phyloP scores from a whole-genome alignment of 116 monocot species.

The Zostera marina region DNA sequence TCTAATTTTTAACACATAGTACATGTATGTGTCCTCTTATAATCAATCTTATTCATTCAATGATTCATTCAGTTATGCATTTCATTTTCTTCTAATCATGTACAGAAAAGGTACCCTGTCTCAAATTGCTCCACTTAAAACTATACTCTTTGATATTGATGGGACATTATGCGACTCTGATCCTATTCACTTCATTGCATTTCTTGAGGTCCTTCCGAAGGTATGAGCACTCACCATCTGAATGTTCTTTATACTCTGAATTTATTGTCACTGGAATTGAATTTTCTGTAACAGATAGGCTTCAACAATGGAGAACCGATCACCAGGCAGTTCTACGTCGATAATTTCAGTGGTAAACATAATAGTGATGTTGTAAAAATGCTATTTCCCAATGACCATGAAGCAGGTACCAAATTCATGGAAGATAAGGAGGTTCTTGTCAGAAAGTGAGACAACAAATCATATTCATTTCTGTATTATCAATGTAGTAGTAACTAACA shows the following conservation, averaged over 20 bases:
- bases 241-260: too few species aligned
- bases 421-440: conserved; percentile 73
- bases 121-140: conserved; percentile 50
- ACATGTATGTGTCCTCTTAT: too few species aligned
- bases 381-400: conserved; percentile 56
- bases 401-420: conserved; percentile 50
- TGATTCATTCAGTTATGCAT: not conserved
- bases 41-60: not conserved
- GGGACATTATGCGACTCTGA: conserved; percentile 84
- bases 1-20: too few species aligned
- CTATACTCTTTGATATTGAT: conserved; percentile 66
- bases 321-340: conserved; percentile 38
- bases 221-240: conserved; percentile 10
- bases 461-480: too few species aligned
- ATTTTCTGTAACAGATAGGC: conserved; percentile 24
- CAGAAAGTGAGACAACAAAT: conserved; percentile 14
- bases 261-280: not conserved
- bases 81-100: conserved; percentile 2
- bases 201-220: conserved; percentile 62
- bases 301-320: conserved; percentile 57
- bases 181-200: conserved; percentile 63
- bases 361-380: conserved; percentile 38
- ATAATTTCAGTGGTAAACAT: conserved; percentile 53
- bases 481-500: too few species aligned
- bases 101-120: conserved; percentile 30